These are phyloP conservation scores for Sicyos baderoa DNA, from an alignment of 306 rosid species.

Conservation along the genomic window DNA sequence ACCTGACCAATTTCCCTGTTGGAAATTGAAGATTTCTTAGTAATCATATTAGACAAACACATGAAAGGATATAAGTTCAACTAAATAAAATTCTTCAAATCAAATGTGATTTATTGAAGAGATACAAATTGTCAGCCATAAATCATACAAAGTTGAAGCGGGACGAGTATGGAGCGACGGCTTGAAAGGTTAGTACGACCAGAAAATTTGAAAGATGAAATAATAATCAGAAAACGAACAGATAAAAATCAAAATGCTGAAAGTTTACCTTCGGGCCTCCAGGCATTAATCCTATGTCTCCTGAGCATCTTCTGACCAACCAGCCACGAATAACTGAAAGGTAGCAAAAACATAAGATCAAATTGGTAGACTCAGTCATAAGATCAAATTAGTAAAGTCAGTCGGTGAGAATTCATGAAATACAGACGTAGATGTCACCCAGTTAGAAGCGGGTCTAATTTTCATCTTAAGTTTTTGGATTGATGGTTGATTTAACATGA, in stretches of 20 bases:
- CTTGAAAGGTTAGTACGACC: neutral
- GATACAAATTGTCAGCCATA: neutral
- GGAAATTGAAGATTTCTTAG: neutral
- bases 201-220: neutral
- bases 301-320: constrained; percentile 84
- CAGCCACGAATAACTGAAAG: constrained; percentile 82
- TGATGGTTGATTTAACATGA: no score
- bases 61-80: neutral
- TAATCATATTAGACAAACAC: neutral
- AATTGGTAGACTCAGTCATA: constrained; percentile 16
- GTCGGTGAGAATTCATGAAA: neutral
- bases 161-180: neutral
- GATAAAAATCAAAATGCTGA: neutral
- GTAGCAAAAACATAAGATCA: constrained; percentile 13
- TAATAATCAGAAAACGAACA: constrained; percentile 6
- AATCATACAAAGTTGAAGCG: neutral
- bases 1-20: constrained; percentile 63
- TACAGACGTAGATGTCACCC: neutral
- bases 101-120: neutral
- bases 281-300: constrained; percentile 54
- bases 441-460: neutral
- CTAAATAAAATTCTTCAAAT: neutral
- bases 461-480: neutral
- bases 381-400: constrained; percentile 21
- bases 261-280: constrained; percentile 50